These are phyloP conservation scores for Olyra latifolia DNA, from an alignment of 176 grass and related monocot species.

Conservation along the genomic window DNA sequence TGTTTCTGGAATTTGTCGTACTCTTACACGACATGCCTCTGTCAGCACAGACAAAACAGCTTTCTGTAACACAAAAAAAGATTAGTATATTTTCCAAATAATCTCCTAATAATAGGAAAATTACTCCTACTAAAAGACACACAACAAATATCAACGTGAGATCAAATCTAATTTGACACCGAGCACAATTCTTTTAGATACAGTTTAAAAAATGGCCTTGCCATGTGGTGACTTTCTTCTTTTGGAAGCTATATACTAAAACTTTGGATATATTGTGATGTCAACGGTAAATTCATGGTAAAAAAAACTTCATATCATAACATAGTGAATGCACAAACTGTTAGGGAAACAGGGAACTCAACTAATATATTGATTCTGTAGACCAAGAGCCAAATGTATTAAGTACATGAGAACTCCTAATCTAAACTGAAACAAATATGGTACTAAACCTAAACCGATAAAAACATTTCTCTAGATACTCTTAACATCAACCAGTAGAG, in stretches of 20 bases:
- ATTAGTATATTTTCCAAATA: conserved; percentile 30
- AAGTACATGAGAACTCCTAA: neutral
- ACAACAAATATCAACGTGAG: conserved; percentile 3
- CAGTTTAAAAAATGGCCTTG: neutral
- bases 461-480: neutral
- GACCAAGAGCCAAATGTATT: neutral
- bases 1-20: conserved; percentile 51
- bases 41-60: conserved; percentile 77
- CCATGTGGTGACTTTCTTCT: neutral
- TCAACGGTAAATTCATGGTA: conserved; percentile 17
- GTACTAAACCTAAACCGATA: neutral
- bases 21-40: conserved; percentile 58
- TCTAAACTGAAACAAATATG: neutral
- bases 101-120: neutral
- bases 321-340: neutral
- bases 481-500: neutral
- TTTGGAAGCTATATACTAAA: neutral
- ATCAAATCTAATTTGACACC: conserved; percentile 15
- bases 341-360: conserved; percentile 10
- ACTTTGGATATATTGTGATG: neutral
- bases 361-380: neutral
- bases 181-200: neutral
- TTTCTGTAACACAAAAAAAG: conserved; percentile 67
- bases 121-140: conserved; percentile 19
- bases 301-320: conserved; percentile 5